phyloP scores from a whole-genome alignment of 2,329 filamentous ascomycete genomes.

The Chaetomium olivaceum region DNA sequence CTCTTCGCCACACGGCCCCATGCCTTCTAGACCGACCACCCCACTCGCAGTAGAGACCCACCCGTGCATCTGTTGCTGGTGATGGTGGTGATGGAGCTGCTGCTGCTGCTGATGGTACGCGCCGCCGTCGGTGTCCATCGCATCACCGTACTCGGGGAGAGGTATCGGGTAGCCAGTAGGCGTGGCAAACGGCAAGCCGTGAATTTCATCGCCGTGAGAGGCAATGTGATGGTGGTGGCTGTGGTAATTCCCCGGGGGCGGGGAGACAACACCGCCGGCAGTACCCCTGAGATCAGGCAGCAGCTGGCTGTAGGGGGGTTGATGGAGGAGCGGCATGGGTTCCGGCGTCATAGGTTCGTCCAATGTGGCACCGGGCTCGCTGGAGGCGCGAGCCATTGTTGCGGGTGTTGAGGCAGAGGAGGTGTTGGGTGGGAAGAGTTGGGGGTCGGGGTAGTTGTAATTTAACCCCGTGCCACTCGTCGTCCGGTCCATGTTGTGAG shows the following conservation, averaged over 20 bases:
- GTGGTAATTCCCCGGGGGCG: not conserved
- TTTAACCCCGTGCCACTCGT: not conserved
- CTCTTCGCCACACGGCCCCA: not conserved
- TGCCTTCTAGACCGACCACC: not conserved
- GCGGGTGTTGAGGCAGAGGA: not conserved
- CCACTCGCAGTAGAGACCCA: not conserved
- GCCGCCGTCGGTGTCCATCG: not conserved
- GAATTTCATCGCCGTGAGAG: not conserved
- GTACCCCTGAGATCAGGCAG: not conserved
- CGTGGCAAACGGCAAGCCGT: not conserved
- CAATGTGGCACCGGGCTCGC: not conserved
- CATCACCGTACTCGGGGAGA: not conserved
- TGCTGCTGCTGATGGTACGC: not conserved
- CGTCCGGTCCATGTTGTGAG: not conserved
- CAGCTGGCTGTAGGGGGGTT: not conserved
- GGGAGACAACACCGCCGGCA: not conserved
- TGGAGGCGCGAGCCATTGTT: slow-evolving; percentile 1
- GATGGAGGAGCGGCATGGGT: not conserved
- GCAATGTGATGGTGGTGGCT: not conserved
- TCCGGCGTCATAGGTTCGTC: slow-evolving; percentile 8
- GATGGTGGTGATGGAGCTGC: not conserved
- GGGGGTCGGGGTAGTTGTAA: slow-evolving; percentile 15
- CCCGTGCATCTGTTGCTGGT: not conserved
- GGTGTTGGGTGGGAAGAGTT: not conserved
- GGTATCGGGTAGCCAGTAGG: not conserved